Evolutionary conservation across 345 rosid genomes (phyloP), one percentile per base, ranked within the genome.

Genomic region (Camelina neglecta): DNA sequence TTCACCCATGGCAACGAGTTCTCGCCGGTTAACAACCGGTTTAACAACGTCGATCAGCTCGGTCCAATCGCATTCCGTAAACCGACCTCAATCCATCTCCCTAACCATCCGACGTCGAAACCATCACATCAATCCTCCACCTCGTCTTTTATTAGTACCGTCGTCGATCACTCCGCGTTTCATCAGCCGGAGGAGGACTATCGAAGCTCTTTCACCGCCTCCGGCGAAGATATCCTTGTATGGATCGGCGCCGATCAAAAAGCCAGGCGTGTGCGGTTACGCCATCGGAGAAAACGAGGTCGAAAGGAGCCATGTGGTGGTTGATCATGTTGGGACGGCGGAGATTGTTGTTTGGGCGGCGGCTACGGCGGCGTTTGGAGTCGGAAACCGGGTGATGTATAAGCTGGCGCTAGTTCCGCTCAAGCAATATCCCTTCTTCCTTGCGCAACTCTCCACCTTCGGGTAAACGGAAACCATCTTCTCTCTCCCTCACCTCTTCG

Each of bases 401-500:
- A 93, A 93, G 51, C 84, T 93, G 11, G 98, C 97, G 48, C 71
- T 93, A 11, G 88, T 93, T 74, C 96, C 98, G 23, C 90, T 93
- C 60, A 89, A 87, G 81, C 90, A 85, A 21, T 88, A 87, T 56
- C 98, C 93, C 5, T 93, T 93, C 91, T 93, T 93, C 78, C 92
- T 93, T 48, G 98, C 98, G 31, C 98, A 93, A 84, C 88, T 93
- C 80, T 91, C 98, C 59, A 93, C 98, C 58, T 84, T 89, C 85
- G 97, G 98, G 98, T 92, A 86, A 44, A 9, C 1, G 86, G 18
- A 86, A 42, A 10, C 1, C 67, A 23, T 47, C 33, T 57, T 8
- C 2, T 7, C 38, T 6, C 35, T 7, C 38, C 1, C 35, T 24
- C 11, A 2, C 15, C n/a, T 62, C 29, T 6, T 60, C 36, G 3